Evolutionary conservation across 2,329 filamentous ascomycete genomes (phyloP).

Genomic region (Penicillium sp.): DNA sequence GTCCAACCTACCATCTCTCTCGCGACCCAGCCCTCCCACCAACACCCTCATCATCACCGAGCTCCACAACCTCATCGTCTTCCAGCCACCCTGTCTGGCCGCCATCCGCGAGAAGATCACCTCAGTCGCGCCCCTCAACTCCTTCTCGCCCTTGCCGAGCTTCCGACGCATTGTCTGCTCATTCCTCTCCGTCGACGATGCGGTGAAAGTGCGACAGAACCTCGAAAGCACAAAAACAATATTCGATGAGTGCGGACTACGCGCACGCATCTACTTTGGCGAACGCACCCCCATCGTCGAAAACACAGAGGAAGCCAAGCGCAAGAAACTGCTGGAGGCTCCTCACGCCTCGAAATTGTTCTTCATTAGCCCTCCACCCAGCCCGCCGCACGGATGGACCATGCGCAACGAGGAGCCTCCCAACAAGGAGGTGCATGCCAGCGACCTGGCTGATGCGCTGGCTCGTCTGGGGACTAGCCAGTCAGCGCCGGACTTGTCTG

Average conservation of each 20-base stretch:
- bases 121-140: conserved; percentile 42
- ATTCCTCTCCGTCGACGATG: conserved; percentile 41
- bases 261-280: conserved; percentile 51
- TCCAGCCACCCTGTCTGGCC: conserved; percentile 43
- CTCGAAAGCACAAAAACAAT: conserved; percentile 28
- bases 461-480: conserved; percentile 42
- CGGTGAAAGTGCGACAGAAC: conserved; percentile 40
- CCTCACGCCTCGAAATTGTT: conserved; percentile 60
- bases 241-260: conserved; percentile 18
- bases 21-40: conserved; percentile 43
- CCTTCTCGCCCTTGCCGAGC: conserved; percentile 49
- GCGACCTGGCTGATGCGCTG: conserved; percentile 57
- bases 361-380: conserved; percentile 63
- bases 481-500: conserved; percentile 2
- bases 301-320: conserved; percentile 25
- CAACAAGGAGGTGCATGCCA: conserved; percentile 62
- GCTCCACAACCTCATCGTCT: conserved; percentile 43
- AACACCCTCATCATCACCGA: conserved; percentile 52
- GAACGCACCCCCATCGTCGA: conserved; percentile 47
- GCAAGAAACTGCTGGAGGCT: conserved; percentile 48
- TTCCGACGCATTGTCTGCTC: conserved; percentile 50
- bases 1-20: conserved; percentile 42
- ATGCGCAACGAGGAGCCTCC: conserved; percentile 60
- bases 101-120: conserved; percentile 42
- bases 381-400: conserved; percentile 63